Base-by-base conservation (phyloP, 2,329 filamentous ascomycete species). In the Thelonectria olida region DNA sequence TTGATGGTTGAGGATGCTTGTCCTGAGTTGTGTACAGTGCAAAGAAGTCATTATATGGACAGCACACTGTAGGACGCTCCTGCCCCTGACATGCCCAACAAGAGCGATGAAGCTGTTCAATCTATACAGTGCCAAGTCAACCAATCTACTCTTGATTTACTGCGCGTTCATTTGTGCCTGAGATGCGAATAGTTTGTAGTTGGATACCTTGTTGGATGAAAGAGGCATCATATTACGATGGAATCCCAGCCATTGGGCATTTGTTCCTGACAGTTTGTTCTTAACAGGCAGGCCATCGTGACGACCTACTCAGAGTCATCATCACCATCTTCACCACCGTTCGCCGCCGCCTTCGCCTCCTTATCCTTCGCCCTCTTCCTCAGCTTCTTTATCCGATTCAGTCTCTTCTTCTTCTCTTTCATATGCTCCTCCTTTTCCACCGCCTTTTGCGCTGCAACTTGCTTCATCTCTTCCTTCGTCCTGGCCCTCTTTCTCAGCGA, bases 381-480 rank as follows among this genome's bases (percentile, higher is more conserved):
- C 62, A 88, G 67, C 77, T 89, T 88, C 78, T 85, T 88, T 67
- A 83, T 73, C 58, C 85, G 76, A 67, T 90, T 90, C 64, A 87
- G 71, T 65, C 85, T 80, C 76, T 87, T 87, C 78, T 87, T 88
- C 80, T 88, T 89, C 56, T 88, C 85, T 67, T 79, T 81, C 27
- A 88, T 65, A 49, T 84, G 81, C 65, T 86, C 82, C 69, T 87
- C 85, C 74, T 86, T 89, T 17, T 79, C 78, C 63, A 78, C 64
- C 49, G 76, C 67, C 55, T 79, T 75, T 65, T 77, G 79, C 64
- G 73, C 78, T 23, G 71, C 75, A 5, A 71, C 75, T 58, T 79
- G 71, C 27, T 79, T 78, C 58, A 73, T 78, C 64, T 81, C 78
- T 67, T 76, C 78, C 53, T 74, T 75, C 7, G 73, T 77, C 69